Evolutionary conservation across 345 rosid species (phyloP), one percentile per base, ranked within the genome.

Genomic region (Clausena lansium): DNA sequence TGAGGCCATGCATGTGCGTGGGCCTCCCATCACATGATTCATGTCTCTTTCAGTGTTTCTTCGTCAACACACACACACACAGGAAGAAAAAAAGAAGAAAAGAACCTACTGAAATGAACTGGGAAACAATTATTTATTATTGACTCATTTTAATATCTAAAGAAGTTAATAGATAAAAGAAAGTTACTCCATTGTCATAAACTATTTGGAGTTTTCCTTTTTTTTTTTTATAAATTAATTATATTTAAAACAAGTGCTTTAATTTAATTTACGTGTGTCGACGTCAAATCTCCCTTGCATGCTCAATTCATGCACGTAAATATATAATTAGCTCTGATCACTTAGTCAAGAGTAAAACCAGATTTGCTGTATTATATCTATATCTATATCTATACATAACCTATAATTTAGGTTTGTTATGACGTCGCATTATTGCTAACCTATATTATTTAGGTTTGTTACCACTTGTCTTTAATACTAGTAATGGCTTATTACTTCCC

Each of bases 1-100:
- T 22, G 4, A 13, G 35, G 66, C 32, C 66, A 24, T 74, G 25
- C 77, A 74, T 74, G 77, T 74, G 77, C 67, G 39, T 63, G 77
- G 77, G 67, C 77, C 68, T 39, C 28, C 68, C 38, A 15, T 25
- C 52, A 45, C 68, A 60, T 63, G 63, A 17, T 11, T 2, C 7
- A 7, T 0, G 60, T 55, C 60, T 20, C 25, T 22, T 22, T 7
- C 27, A 6, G 3, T 55, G 22, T 17, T 14, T 1, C 5, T 50
- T 50, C 17, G 55, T 15, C 54, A n/a, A n/a, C n/a, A n/a, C n/a
- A n/a, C n/a, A n/a, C n/a, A n/a, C n/a, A n/a, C n/a, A n/a, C n/a
- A n/a, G n/a, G n/a, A n/a, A n/a, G n/a, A n/a, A n/a, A 45, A 45
- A 45, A 47, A 3, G 8, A 47, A 13, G 14, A 47, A 13, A 50